Base-by-base conservation (phyloP, 495 filamentous ascomycete species). In the Hypomontagnella submonticulosa region DNA sequence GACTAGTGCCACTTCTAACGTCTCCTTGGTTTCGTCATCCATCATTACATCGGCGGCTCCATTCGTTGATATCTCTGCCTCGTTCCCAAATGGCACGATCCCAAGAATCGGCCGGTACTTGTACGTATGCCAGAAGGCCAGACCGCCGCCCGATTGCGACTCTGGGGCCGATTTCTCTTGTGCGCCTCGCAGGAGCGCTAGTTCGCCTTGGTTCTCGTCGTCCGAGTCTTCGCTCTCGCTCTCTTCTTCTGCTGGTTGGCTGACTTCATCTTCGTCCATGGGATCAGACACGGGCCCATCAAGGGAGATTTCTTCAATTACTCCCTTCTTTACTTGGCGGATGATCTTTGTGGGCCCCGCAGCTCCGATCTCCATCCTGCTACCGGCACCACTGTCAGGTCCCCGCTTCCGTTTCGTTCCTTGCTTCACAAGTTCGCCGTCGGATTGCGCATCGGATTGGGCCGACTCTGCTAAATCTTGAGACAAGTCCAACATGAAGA, bases 41-140 rank as follows among this genome's bases (percentile, higher is more conserved):
- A 70, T n/a, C 11, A 32, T 44, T 20, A 33, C 15, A 15, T 50
- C 58, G 13, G 11, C 13, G 4, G 43, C 56, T 11, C 73, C 64
- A 27, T 72, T 71, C 15, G 71, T 64, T 12, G 52, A 57, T 61
- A 15, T 51, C 13, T 61, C 69, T 34, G 79, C 74, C 18, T 59
- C 74, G 16, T 65, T 67, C 13, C 80, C 79, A 19, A 99, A 76
- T 13, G 89, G 87, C 11, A 94, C 89, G 27, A 98, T 89, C 4
- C 93, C 95, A 66, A 99, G 76, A 60, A 99, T 92, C 7, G 93
- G 90, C 57, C 92, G 82, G 73, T 97, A 99, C 72, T 95, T 93
- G 76, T 90, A 92, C 7, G 92, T 94, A 64, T 84, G 85, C 93
- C 92, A 98, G 68, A 83, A 88, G 16, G 80, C 76, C 30, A 74